phyloP scores from a whole-genome alignment of 169 alveolate species.

The Cyclospora cayetanensis region DNA sequence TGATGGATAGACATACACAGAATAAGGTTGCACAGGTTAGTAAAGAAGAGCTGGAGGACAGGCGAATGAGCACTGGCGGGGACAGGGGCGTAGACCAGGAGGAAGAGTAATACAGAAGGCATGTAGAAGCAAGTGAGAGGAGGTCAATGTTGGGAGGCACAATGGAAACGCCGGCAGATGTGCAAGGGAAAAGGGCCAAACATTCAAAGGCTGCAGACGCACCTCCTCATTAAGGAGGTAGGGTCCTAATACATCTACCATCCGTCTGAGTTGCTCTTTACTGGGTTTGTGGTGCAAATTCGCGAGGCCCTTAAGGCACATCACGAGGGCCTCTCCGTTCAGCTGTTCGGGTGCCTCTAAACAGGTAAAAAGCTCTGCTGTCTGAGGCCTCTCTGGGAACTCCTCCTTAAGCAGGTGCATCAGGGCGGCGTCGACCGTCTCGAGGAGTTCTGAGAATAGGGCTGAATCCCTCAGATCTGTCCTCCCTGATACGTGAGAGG shows the following conservation, averaged over 20 bases:
- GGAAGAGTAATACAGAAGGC: not conserved
- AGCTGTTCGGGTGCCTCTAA: too few relatives aligned
- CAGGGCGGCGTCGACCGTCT: not conserved
- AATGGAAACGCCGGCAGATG: not conserved
- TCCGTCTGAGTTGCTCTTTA: not conserved
- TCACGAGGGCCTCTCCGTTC: constrained; percentile 24
- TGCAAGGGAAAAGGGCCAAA: not conserved
- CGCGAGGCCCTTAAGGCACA: not conserved
- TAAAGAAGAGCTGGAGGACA: not conserved
- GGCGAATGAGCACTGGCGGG: not conserved
- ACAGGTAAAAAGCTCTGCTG: too few relatives aligned
- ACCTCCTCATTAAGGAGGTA: constrained; percentile 30
- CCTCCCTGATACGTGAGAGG: too few relatives aligned
- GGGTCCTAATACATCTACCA: constrained; percentile 13
- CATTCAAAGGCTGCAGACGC: not conserved
- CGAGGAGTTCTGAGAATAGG: not conserved
- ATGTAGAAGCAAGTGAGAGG: not conserved
- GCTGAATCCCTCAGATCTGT: not conserved
- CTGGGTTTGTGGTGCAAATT: not conserved
- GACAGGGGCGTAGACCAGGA: not conserved
- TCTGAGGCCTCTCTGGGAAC: not conserved
- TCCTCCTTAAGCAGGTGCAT: not conserved
- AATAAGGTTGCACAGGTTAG: not conserved
- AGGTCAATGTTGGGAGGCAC: not conserved
- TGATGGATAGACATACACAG: not conserved